Conservation (phyloP, 768 basidiomycete genomes). For the Lentinus tigrinus region DNA sequence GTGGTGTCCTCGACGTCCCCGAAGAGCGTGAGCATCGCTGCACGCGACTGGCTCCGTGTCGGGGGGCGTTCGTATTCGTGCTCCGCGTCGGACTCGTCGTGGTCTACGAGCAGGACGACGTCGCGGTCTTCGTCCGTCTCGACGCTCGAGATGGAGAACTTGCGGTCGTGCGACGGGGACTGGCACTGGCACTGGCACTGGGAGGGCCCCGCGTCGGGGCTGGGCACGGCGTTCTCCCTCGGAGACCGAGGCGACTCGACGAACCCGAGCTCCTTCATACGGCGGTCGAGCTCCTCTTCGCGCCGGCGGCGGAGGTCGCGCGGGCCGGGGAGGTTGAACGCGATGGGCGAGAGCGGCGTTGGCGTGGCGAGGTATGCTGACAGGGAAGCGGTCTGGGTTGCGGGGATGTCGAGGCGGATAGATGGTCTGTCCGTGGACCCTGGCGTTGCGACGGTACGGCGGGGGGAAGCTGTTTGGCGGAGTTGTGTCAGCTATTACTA, state of each 20-base stretch:
- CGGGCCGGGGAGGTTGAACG: slow-evolving; percentile 9
- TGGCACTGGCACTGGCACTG: neutral
- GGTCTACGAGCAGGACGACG: slow-evolving; percentile 13
- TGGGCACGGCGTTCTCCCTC: neutral
- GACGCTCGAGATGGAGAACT: neutral
- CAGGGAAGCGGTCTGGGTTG: neutral
- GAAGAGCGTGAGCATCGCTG: slow-evolving; percentile 11
- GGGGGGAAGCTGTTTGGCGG: neutral
- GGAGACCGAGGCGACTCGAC: slow-evolving; percentile 6
- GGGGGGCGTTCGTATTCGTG: neutral
- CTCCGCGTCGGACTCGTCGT: neutral
- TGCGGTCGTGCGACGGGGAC: neutral
- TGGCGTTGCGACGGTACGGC: neutral
- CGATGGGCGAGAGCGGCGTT: slow-evolving; percentile 14
- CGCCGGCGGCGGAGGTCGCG: slow-evolving; percentile 8
- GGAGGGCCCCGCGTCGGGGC: neutral
- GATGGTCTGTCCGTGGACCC: neutral
- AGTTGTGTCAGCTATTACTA: neutral
- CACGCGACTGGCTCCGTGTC: slow-evolving; percentile 7
- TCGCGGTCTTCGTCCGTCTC: slow-evolving; percentile 10
- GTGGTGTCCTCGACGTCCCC: neutral
- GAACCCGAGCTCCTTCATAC: slow-evolving; percentile 16
- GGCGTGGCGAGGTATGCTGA: neutral
- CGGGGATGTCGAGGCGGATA: slow-evolving; percentile 5
- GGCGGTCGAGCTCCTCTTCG: slow-evolving; percentile 11